Base-by-base conservation (phyloP, 1,284 basidiomycete genomes). In the Taiwanofungus camphoratus region DNA sequence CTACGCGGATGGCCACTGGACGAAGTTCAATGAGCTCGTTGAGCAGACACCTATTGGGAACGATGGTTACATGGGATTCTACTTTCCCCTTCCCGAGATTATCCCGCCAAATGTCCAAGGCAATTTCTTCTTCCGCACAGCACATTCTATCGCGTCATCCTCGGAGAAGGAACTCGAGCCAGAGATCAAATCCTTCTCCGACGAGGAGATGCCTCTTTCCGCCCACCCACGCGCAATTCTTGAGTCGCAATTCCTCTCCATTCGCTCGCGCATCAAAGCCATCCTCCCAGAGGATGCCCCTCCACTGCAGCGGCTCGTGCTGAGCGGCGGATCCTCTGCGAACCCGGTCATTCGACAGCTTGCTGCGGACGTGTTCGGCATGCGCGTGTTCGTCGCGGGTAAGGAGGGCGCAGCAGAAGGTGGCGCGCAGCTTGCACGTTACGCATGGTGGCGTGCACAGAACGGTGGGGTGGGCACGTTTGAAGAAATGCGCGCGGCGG, bases 201-300 rank as follows among this genome's bases (percentile, higher is more conserved):
- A 60, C 24, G 64, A 67, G 23, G 46, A 63, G 18, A 64, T 84
- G 15, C 75, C 78, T 0, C 52, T 54, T 0, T 56, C 62, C 12
- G 69, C 74, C 4, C 86, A 91, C 59, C 80, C 88, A 3, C 76
- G 87, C n/a, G 83, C 87, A 4, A 88, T 94, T 51, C 69, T 94
- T 51, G 86, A 92, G 62, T 89, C 87, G 0, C 91, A 94, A 57
- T 78, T 93, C 59, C 69, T 93, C 57, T 91, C 79, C 46, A 91
- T 84, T 64, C 76, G 74, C 46, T 79, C 79, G 33, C 77, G 84
- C 44, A 76, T 86, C 23, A 68, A 69, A 2, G 76, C 74, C n/a
- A 86, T 89, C 55, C 65, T 89, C 19, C 81, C 81, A 0, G 62
- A 68, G 9, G 61, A 76, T 52, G 66, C 79, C 12, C 71, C 73